These are phyloP conservation scores for Apiospora aurea DNA, from an alignment of 2,329 filamentous ascomycete species.

Conservation along the genomic window DNA sequence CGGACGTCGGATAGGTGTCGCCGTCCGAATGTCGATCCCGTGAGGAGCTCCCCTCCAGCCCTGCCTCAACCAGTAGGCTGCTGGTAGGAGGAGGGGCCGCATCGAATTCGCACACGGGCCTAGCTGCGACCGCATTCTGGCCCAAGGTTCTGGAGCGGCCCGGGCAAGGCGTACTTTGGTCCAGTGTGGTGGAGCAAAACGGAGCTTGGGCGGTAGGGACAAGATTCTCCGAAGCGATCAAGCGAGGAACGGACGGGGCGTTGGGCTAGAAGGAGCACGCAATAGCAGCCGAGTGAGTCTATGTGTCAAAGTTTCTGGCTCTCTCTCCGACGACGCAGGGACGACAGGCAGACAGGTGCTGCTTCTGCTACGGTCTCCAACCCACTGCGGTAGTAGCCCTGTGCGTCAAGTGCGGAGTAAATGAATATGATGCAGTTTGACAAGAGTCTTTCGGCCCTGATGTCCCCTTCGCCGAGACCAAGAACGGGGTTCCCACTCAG, in stretches of 20 bases:
- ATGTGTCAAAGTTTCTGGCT: neutral
- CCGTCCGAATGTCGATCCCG: neutral
- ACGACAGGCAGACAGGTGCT: neutral
- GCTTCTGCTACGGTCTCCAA: neutral
- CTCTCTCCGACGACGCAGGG: neutral
- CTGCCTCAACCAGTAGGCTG: neutral
- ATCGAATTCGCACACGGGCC: neutral
- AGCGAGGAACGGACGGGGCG: neutral
- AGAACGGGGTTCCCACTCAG: neutral
- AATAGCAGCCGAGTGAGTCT: neutral
- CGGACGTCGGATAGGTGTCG: neutral
- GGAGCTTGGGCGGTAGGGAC: neutral
- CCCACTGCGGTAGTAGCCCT: neutral
- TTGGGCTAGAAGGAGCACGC: constrained; percentile 3
- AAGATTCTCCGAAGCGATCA: constrained; percentile 8
- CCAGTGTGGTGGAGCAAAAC: constrained; percentile 1
- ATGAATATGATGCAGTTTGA: neutral
- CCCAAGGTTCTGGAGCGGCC: constrained; percentile 16
- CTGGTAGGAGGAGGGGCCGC: neutral
- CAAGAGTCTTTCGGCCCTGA: constrained; percentile 11
- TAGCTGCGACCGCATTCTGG: neutral
- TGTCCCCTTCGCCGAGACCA: neutral
- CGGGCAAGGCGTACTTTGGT: neutral
- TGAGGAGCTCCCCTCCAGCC: neutral
- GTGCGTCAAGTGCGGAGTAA: neutral